These are phyloP conservation scores for Teratosphaeria pseudoeucalypti DNA, from an alignment of 2,329 filamentous ascomycete genomes.

Conservation along the genomic window DNA sequence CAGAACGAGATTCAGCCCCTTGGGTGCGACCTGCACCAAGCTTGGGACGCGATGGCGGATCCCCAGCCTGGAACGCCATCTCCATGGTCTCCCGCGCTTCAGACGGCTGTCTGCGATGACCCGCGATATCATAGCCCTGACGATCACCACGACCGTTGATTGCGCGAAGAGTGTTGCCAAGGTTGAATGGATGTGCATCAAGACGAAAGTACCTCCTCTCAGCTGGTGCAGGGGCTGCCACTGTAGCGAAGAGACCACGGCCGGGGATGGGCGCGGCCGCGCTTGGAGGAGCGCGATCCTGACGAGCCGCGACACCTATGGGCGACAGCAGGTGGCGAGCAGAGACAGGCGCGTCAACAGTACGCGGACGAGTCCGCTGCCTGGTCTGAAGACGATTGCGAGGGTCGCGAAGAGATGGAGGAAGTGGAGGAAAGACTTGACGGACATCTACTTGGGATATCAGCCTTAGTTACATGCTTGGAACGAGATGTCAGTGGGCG, in stretches of 20 bases:
- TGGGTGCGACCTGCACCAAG: not conserved
- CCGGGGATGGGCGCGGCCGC: not conserved
- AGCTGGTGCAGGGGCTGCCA: not conserved
- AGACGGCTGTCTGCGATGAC: not conserved
- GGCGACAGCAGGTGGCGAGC: not conserved
- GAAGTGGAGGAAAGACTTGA: not conserved
- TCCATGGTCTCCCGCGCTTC: not conserved
- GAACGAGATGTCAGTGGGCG: slow-evolving; percentile 5
- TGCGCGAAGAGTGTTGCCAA: slow-evolving; percentile 11
- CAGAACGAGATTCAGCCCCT: too few relatives aligned
- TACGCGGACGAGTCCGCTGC: not conserved
- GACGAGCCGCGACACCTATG: not conserved
- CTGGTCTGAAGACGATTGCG: slow-evolving; percentile 1
- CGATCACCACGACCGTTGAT: slow-evolving; percentile 2
- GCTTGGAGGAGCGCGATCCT: not conserved
- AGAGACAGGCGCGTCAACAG: not conserved
- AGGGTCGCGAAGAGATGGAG: not conserved
- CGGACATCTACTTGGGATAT: not conserved
- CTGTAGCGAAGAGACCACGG: not conserved
- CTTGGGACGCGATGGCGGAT: not conserved
- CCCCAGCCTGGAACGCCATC: not conserved
- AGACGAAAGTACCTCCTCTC: not conserved
- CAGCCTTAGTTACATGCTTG: slow-evolving; percentile 9
- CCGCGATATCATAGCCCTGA: not conserved
- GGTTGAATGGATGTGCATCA: slow-evolving; percentile 14